These are phyloP conservation scores for Echinochloa phyllopogon DNA, from an alignment of 176 grass and related monocot genomes.

Conservation along the genomic window DNA sequence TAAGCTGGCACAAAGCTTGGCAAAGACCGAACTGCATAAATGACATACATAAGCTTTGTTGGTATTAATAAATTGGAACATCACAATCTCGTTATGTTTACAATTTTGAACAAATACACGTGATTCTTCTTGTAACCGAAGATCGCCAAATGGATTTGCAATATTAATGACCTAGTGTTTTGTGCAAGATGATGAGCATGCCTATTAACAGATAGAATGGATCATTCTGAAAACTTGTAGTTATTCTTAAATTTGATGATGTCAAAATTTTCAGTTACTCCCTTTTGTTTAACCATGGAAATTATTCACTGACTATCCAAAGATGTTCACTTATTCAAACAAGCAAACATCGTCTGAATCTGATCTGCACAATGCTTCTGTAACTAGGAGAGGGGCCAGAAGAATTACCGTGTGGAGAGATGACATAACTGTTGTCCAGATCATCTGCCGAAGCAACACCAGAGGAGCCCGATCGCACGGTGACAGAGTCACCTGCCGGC, in stretches of 20 bases:
- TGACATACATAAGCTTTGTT: neutral
- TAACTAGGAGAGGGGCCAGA: neutral
- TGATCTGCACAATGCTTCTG: neutral
- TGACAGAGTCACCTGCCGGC: slow-evolving; percentile 25
- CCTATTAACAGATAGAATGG: neutral
- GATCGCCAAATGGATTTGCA: neutral
- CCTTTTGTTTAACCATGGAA: neutral
- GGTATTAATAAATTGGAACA: neutral
- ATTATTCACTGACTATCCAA: slow-evolving; percentile 5
- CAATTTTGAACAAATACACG: neutral
- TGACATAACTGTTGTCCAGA: slow-evolving; percentile 10
- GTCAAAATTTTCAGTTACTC: slow-evolving; percentile 1
- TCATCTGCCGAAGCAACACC: slow-evolving; percentile 29
- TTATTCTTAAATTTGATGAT: slow-evolving; percentile 2
- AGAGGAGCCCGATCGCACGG: slow-evolving; percentile 3
- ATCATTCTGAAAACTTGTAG: neutral
- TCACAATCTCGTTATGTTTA: neutral
- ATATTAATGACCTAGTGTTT: neutral
- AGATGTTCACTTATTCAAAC: slow-evolving; percentile 11
- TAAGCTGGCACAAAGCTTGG: slow-evolving; percentile 36
- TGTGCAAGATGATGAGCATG: neutral
- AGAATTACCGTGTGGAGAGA: slow-evolving; percentile 51
- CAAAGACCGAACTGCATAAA: slow-evolving; percentile 53
- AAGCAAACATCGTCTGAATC: slow-evolving; percentile 14
- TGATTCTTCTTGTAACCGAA: neutral